Base-by-base conservation (phyloP, 2,329 filamentous ascomycete genomes). In the Fusarium cyanostomum region DNA sequence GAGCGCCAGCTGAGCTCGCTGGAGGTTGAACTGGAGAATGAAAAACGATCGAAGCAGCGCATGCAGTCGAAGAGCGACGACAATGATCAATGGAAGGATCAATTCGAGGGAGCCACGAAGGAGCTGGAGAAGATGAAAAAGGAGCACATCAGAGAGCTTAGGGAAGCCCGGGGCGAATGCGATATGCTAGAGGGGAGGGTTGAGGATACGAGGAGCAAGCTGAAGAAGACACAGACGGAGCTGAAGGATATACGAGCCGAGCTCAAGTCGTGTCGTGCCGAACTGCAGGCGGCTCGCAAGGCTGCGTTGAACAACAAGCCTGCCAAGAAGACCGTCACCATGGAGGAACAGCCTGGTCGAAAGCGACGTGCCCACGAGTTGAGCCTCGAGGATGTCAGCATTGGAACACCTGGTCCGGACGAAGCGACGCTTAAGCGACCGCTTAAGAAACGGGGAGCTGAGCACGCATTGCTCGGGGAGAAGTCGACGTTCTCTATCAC, bases 401-500 rank as follows among this genome's bases (percentile, higher is more conserved):
- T 83, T 52, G 76, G 81, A 37, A 81, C 84, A 5, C 75, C 80
- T 71, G 71, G 84, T 67, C 27, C 82, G 72, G 49, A 80, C 66
- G 73, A 80, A 44, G 60, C 78, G 56, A 72, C 76, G 48, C 67
- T 72, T 52, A 80, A 79, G 63, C 79, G 79, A 37, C 73, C 74
- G 30, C 68, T 77, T 58, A 90, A 89, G 75, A 89, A 87, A 73
- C 80, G 82, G 52, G 83, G 80, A 43, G 75, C 80, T 26, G 84
- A 87, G 1, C 78, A 87, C 52, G 68, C 77, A 2, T 52, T 71
- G 11, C 80, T 91, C 6, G 92, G 91, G 27, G 92, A 96, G 72
- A 97, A 97, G 76, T 97, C 94, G 1, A 89, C 85, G 3, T 97
- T 98, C 76, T 97, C 93, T 5, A 92, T 97, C 64, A 98, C 94